phyloP scores from a whole-genome alignment of 2,329 filamentous ascomycete species.

The Hansfordia pulvinata region DNA sequence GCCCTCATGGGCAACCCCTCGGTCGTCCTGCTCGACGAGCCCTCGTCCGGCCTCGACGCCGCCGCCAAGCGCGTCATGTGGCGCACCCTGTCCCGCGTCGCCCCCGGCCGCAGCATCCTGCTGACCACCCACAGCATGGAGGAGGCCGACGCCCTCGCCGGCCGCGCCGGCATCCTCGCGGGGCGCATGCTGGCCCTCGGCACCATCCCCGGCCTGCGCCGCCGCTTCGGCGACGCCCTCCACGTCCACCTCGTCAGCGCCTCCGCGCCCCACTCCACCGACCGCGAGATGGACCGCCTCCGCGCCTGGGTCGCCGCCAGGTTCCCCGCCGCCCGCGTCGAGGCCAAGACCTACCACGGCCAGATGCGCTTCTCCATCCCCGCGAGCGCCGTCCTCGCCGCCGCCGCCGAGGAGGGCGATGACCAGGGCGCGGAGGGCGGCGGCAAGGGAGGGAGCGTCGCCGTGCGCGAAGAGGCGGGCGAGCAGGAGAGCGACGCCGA shows the following conservation, averaged over 20 bases:
- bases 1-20: slow-evolving; percentile 86
- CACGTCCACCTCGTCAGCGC: slow-evolving; percentile 71
- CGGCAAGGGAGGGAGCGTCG: slow-evolving; percentile 10
- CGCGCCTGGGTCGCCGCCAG: slow-evolving; percentile 48
- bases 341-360: slow-evolving; percentile 67
- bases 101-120: slow-evolving; percentile 66
- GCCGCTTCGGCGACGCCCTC: slow-evolving; percentile 63
- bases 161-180: slow-evolving; percentile 75
- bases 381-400: slow-evolving; percentile 22
- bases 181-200: slow-evolving; percentile 76
- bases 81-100: slow-evolving; percentile 64
- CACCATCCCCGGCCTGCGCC: slow-evolving; percentile 56
- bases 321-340: slow-evolving; percentile 54
- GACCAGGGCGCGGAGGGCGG: slow-evolving; percentile 2
- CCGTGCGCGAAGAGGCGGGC: slow-evolving; percentile 14
- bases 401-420: slow-evolving; percentile 7
- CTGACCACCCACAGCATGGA: slow-evolving; percentile 94
- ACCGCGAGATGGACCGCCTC: slow-evolving; percentile 53
- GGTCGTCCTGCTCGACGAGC: slow-evolving; percentile 80
- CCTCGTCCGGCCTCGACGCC: slow-evolving; percentile 78
- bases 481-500: slow-evolving; percentile 1
- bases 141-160: slow-evolving; percentile 80
- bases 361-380: slow-evolving; percentile 77
- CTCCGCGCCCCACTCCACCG: slow-evolving; percentile 58
- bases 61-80: slow-evolving; percentile 89